Evolutionary conservation across 805 yeast genomes (phyloP).

Genomic region (Ogataea minuta): DNA sequence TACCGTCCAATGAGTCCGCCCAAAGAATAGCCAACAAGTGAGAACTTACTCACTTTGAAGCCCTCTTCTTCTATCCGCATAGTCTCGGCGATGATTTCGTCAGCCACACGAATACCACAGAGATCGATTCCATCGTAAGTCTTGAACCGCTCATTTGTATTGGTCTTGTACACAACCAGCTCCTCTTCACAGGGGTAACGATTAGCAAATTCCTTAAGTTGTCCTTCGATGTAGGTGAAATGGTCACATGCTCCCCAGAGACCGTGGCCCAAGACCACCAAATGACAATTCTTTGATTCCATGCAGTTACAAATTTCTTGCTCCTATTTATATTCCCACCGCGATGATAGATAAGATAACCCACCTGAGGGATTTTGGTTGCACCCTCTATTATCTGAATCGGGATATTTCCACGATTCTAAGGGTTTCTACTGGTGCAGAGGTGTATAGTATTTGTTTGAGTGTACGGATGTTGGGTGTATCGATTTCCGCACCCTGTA

Average conservation of each 20-base stretch:
- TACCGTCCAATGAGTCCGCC: conserved; percentile 86
- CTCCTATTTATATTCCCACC: conserved; percentile 7
- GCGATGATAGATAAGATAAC: conserved; percentile 1
- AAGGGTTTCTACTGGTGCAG: conserved; percentile 7
- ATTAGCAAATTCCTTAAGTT: conserved; percentile 37
- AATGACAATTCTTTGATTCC: conserved; percentile 40
- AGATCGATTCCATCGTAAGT: conserved; percentile 88
- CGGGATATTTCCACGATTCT: conserved; percentile 2
- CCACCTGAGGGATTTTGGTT: background rate
- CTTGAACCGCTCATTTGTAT: conserved; percentile 65
- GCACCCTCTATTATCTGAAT: background rate
- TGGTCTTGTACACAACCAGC: conserved; percentile 48
- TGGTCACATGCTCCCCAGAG: conserved; percentile 79
- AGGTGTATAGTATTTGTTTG: conserved; percentile 1
- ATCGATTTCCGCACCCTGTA: conserved; percentile 1
- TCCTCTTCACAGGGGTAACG: conserved; percentile 26
- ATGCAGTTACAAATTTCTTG: conserved; percentile 2
- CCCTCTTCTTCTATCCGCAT: conserved; percentile 16
- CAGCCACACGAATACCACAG: conserved; percentile 72
- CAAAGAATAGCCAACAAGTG: conserved; percentile 82
- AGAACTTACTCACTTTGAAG: conserved; percentile 58
- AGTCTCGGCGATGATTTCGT: conserved; percentile 54
- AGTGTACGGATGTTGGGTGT: background rate
- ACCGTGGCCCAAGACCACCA: conserved; percentile 57
- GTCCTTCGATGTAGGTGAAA: conserved; percentile 56